Percentiles rank a stretch among this genome's conserved stretches.
Conservation (phyloP, 257 asterid genomes). For the Dorcoceras hygrometricum region DNA sequence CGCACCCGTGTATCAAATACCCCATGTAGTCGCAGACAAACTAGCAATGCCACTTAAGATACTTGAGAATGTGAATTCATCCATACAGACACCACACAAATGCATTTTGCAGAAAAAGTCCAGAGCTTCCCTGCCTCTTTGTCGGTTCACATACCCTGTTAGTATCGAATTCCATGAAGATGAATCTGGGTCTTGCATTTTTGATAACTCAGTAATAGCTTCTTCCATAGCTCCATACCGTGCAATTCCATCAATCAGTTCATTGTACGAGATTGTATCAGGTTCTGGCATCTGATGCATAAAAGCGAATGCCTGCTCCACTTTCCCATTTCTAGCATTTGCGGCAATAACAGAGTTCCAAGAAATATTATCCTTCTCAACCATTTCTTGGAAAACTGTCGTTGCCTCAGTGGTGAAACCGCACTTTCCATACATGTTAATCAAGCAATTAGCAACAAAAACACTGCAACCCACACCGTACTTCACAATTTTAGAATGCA, state of each 20-base stretch:
- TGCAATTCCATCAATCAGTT: constrained; percentile 68
- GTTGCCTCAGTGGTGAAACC: constrained; percentile 43
- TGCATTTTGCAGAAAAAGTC: constrained; percentile 60
- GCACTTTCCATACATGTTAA: constrained; percentile 87
- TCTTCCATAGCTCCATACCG: constrained; percentile 62
- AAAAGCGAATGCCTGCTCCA: constrained; percentile 46
- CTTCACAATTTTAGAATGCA: constrained; percentile 75
- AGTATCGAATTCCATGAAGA: constrained; percentile 87
- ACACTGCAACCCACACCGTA: constrained; percentile 44
- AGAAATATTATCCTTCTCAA: constrained; percentile 50
- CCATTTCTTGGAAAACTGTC: constrained; percentile 39
- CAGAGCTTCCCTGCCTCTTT: constrained; percentile 49
- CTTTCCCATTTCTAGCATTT: constrained; percentile 62
- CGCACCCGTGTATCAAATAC: constrained; percentile 55
- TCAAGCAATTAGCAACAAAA: constrained; percentile 50
- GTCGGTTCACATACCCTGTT: constrained; percentile 64
- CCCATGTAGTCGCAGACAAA: constrained; percentile 50
- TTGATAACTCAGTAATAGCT: constrained; percentile 43
- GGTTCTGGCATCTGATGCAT: constrained; percentile 54
- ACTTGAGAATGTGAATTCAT: constrained; percentile 76
- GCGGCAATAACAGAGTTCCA: constrained; percentile 85
- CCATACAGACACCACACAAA: constrained; percentile 37
- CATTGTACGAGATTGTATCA: constrained; percentile 67
- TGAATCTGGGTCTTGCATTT: constrained; percentile 60
- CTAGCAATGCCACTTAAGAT: constrained; percentile 65